These are phyloP conservation scores for Xylaria sp. DNA, from an alignment of 2,329 filamentous ascomycete species.

Conservation along the genomic window DNA sequence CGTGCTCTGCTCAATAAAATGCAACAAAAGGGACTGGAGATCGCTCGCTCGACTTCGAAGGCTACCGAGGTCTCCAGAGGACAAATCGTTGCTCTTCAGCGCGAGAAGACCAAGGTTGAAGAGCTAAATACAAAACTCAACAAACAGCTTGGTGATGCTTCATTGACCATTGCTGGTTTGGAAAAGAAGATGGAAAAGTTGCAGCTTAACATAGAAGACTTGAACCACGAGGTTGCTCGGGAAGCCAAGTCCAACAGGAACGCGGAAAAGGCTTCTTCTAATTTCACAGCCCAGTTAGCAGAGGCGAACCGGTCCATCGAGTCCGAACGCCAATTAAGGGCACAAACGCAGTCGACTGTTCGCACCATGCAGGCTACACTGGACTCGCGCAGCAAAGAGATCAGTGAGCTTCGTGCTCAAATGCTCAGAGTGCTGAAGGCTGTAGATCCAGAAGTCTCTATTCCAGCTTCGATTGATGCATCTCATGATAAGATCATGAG, in stretches of 20 bases:
- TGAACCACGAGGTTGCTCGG: conserved; percentile 89
- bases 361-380: conserved; percentile 82
- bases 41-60: conserved; percentile 87
- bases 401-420: conserved; percentile 81
- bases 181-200: conserved; percentile 97
- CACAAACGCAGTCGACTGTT: conserved; percentile 85
- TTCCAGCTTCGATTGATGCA: conserved; percentile 69
- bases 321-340: conserved; percentile 85
- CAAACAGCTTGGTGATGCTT: conserved; percentile 86
- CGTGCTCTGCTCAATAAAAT: conserved; percentile 94
- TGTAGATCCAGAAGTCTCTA: conserved; percentile 79
- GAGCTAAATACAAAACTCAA: conserved; percentile 83
- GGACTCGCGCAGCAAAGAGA: conserved; percentile 81
- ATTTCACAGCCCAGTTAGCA: conserved; percentile 81
- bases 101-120: conserved; percentile 84
- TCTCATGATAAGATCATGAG: conserved; percentile 72
- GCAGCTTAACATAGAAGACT: conserved; percentile 85
- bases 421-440: conserved; percentile 85
- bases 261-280: conserved; percentile 88
- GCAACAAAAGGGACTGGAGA: conserved; percentile 96
- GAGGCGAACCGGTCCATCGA: conserved; percentile 91
- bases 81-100: conserved; percentile 78
- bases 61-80: conserved; percentile 85
- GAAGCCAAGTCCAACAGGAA: conserved; percentile 91
- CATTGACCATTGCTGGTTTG: conserved; percentile 81